phyloP scores from a whole-genome alignment of 2,329 filamentous ascomycete genomes.

The Penicillium sp. region DNA sequence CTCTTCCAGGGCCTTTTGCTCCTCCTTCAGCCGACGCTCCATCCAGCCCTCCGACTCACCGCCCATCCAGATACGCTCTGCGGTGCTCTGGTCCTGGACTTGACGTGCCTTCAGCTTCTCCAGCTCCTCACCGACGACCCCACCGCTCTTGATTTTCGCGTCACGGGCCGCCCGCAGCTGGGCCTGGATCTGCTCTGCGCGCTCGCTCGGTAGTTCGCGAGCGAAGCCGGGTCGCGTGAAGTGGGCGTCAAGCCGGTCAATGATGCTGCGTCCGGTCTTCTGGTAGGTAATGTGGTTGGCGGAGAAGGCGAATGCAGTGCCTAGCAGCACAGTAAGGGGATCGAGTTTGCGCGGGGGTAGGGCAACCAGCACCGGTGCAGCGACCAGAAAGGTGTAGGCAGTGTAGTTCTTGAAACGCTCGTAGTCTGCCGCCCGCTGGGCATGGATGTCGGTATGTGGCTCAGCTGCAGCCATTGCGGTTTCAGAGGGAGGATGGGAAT shows the following conservation, averaged over 20 bases:
- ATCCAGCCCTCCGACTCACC: conserved; percentile 45
- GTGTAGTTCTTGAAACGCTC: conserved; percentile 42
- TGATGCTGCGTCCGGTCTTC: conserved; percentile 34
- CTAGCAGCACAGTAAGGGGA: conserved; percentile 38
- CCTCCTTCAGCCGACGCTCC: conserved; percentile 41
- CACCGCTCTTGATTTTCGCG: conserved; percentile 24
- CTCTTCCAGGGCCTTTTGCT: conserved; percentile 43
- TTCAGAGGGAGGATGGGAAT: no score
- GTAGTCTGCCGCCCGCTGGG: conserved; percentile 37
- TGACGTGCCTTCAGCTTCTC: conserved; percentile 35
- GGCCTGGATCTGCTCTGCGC: conserved; percentile 34
- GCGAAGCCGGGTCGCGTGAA: conserved; percentile 21
- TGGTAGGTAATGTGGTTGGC: conserved; percentile 41
- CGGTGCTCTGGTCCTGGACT: conserved; percentile 29
- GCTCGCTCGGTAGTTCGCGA: conserved; percentile 32
- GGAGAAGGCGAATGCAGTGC: conserved; percentile 40
- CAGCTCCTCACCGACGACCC: conserved; percentile 27
- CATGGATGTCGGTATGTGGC: conserved; percentile 10
- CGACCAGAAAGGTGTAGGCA: conserved; percentile 38
- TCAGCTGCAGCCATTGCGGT: no score
- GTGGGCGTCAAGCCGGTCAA: conserved; percentile 32
- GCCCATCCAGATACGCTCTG: conserved; percentile 41
- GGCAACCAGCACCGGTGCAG: conserved; percentile 32
- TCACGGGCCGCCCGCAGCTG: conserved; percentile 30
- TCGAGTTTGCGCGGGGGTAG: conserved; percentile 42